Evolutionary conservation across 2,329 filamentous ascomycete genomes (phyloP), one percentile per base, ranked within the genome.

Genomic region (Fusarium circinatum): DNA sequence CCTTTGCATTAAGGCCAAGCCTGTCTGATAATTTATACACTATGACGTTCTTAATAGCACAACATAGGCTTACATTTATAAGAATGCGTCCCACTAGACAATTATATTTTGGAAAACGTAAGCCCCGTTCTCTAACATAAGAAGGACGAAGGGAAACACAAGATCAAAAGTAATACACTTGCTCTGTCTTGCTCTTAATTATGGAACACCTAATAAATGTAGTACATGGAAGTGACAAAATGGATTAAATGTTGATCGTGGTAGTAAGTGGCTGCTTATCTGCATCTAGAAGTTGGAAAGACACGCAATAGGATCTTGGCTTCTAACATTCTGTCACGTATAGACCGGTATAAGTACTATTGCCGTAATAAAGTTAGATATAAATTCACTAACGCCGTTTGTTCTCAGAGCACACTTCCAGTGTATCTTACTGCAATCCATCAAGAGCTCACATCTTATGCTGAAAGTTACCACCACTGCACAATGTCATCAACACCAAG

Each of bases 1-100:
- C 32, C 13, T 34, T 3, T 34, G 1, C 32, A 1, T 34, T 3
- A 38, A 20, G 2, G 0, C 12, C 1, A 4, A 38, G 17, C 0
- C 9, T 6, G 18, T 2, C 6, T 6, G 36, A 38, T 1, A 38
- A 20, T 38, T 0, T 20, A 18, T 6, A 3, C 6, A 18, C 36
- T 6, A 38, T 5, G 0, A 36, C 17, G 9, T 18, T 36, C 14
- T 30, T 24, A 24, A 24, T 24, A 24, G 24, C 24, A 24, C 24
- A 24, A 24, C 24, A 24, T 24, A 24, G 24, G 24, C 24, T 24
- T 24, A 24, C 24, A 24, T 24, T 24, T 4, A 24, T 24, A 24
- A 24, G 24, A 24, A 4, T 24, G 24, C 24, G 24, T 24, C 24
- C 24, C 24, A 24, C 24, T 24, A 24, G 24, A 24, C 24, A 24